Base-by-base conservation (phyloP, 768 basidiomycete genomes). In the Galerina marginata region DNA sequence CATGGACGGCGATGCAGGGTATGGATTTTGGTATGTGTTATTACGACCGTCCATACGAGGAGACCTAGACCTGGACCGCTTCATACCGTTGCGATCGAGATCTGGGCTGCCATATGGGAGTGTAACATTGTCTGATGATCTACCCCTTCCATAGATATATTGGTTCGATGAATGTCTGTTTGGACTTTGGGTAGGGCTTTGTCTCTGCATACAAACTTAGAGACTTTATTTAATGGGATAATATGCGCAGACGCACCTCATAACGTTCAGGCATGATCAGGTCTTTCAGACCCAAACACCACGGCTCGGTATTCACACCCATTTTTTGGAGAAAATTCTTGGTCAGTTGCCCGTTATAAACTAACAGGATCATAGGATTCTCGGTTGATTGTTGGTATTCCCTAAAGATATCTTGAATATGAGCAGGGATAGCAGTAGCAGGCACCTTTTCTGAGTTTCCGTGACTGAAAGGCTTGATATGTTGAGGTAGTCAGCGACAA, bases 311-410 rank as follows among this genome's bases (percentile, higher is more conserved):
- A 39, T 84, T 74, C 15, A 86, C 68, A 10, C 79, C 80, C 11
- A 80, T 71, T 33, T 75, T 77, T 15, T 63, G 63, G 6, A 87
- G 72, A 9, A 79, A 70, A n/a, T 72, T 73, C 6, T 71, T 64
- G 0, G 81, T 75, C 61, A 77, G 68, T 42, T 75, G 67, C 58
- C 79, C 74, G 26, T 81, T 73, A 44, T 81, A 75, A 3, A 86
- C 81, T 6, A 88, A 75, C 5, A 87, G 67, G 25, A 87, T 64
- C 51, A 79, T 66, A 0, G 84, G 83, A 2, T 49, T 23, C 4
- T 37, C 45, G 6, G 62, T 47, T 14, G 47, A n/a, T 45, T 43
- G n/a, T 23, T 57, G 56, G 33, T 57, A 43, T 9, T 57, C 49
- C 33, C 59, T 60, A 47, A 78, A 75, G 20, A 74, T 60, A 15